Conservation (phyloP, 768 basidiomycete genomes). For the Podaxis rugospora region DNA sequence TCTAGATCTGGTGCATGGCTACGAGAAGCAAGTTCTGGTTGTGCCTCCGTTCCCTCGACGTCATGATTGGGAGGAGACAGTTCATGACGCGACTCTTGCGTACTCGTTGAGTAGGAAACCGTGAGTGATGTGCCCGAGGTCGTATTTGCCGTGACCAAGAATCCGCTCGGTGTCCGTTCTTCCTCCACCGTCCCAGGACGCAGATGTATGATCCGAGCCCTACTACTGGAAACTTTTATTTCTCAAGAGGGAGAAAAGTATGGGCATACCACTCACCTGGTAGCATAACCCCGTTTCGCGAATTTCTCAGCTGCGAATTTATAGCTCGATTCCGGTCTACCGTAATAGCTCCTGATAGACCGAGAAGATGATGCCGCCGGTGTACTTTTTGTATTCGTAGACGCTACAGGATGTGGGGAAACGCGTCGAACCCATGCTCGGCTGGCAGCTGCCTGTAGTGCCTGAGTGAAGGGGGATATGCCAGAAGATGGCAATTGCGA, state of each 20-base stretch:
- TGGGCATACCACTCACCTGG: background rate
- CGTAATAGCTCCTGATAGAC: background rate
- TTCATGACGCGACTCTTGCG: background rate
- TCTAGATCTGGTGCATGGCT: background rate
- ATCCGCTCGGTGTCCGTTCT: background rate
- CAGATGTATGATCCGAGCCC: background rate
- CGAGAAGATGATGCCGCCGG: background rate
- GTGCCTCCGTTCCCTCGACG: background rate
- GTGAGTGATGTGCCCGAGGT: background rate
- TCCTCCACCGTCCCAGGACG: background rate
- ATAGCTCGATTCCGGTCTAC: background rate
- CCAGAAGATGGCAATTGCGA: conserved; percentile 16
- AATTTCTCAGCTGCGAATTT: background rate
- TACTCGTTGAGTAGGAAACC: background rate
- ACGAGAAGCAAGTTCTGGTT: background rate
- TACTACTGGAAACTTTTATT: background rate
- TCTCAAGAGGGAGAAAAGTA: background rate
- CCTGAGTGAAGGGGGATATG: conserved; percentile 30
- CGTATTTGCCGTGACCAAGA: background rate
- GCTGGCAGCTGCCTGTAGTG: conserved; percentile 45
- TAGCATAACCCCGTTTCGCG: background rate
- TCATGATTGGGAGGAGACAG: background rate
- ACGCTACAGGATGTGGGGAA: conserved; percentile 7
- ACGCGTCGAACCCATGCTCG: conserved; percentile 40
- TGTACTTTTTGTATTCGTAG: background rate